Evolutionary conservation across 2,329 filamentous ascomycete species (phyloP), one percentile per base, ranked within the genome.

Genomic region (Alternaria brassicae): DNA sequence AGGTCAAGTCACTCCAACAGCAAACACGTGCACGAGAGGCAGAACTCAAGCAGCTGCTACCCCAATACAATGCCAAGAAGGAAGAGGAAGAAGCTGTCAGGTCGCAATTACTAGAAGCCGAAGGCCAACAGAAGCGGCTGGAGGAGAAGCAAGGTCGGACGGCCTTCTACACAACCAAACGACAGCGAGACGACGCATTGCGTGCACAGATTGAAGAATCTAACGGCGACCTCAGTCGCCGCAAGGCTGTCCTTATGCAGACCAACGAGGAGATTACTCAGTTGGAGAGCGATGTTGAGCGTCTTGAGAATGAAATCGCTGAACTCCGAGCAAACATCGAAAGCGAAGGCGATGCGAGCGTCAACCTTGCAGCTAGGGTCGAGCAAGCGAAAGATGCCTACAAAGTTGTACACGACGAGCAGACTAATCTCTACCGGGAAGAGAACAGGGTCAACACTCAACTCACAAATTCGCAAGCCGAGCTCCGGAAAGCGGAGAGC

Each of bases 121-220:
- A 96, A 70, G 89, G 89, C 7, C 85, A 86, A 5, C 86, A 91
- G 40, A 88, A 91, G 65, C 89, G 93, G 36, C 85, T 99, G 7
- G 92, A 96, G 73, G 91, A 91, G 50, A 99, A 99, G 77, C 94
- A 99, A 79, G 92, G 90, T 41, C 89, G 94, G 44, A 93, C 91
- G 66, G 90, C 91, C 17, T 90, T 92, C 62, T 99, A 97, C 78
- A 90, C 86, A 72, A 96, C 88, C 76, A 97, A 97, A 81, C 86
- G 87, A 8, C 92, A 98, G 74, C 89, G 96, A 41, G 94, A 99
- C 76, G 86, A 87, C 34, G 97, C 88, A 83, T 82, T 99, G 49
- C 88, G 87, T 61, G 85, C 87, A 62, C 91, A 97, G 78, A 91
- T 98, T 56, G 84, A 91, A 42, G 91, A 96, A 34, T 86, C 93